Evolutionary conservation across 139 green algal genomes (phyloP), one percentile per base, ranked within the genome.

Genomic region (Chloropicon primus): DNA sequence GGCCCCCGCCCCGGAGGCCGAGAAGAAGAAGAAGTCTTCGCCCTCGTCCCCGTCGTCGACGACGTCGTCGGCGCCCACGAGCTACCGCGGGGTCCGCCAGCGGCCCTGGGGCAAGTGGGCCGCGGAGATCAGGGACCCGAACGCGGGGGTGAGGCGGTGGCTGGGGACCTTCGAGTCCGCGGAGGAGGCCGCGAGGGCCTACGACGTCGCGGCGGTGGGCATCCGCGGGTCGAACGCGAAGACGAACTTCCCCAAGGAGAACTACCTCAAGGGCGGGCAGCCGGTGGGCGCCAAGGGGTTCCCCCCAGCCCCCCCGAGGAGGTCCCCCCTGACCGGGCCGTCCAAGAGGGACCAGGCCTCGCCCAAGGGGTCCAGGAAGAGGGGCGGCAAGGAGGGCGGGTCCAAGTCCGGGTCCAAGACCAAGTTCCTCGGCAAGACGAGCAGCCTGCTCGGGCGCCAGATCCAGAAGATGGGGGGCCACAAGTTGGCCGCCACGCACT

Each of bases 71-170:
- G n/a, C n/a, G n/a, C n/a, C n/a, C n/a, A n/a, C 23, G 71, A 25
- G 23, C 0, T 98, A 96, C 78, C 85, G 94, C 2, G 95, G 95
- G 1, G 95, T 99, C 3, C 82, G 95, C 24, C 95, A 98, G 80
- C 84, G 95, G 25, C 95, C 95, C 1, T 99, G 95, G 95, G 84
- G 84, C 23, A 88, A 88, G 78, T 88, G 88, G 92, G 95, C 95
- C 2, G 95, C 95, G 2, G 95, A 99, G 85, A 99, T 99, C 74
- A 80, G 95, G 21, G 95, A 99, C 80, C 94, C 95, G 0, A 96
- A 87, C 5, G 84, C 92, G 0, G 92, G 94, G 0, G 87, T 90
- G 0, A 78, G 92, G 22, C 53, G 71, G 27, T 29, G 24, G 71
- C 41, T 86, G 24, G 82, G 82, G 0, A 73, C 21, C 0, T 86